These are phyloP conservation scores for Vitis rotundifolia DNA, from an alignment of 164 flowering plant genomes.

Conservation along the genomic window DNA sequence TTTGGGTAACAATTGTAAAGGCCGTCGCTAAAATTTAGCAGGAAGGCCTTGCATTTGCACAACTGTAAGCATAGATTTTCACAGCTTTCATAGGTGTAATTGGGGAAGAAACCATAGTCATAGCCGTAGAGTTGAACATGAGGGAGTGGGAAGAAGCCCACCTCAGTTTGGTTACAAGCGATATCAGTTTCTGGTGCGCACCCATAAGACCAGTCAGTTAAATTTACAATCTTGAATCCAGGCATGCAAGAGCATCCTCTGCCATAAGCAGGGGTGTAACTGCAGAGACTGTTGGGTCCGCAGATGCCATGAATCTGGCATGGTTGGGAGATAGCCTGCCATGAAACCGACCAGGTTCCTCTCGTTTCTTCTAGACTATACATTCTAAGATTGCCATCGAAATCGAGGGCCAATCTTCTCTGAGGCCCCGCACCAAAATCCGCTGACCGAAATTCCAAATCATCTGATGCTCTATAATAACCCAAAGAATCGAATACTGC, in stretches of 20 bases:
- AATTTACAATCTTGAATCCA: slow-evolving; percentile 14
- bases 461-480: slow-evolving; percentile 20
- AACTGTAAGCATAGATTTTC: too few species aligned
- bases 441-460: background rate
- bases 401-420: slow-evolving; percentile 30
- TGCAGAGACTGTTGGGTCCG: slow-evolving; percentile 31
- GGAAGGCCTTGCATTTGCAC: too few species aligned
- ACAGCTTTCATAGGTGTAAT: too few species aligned
- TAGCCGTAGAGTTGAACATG: too few species aligned
- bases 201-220: slow-evolving; percentile 30
- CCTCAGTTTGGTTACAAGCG: background rate
- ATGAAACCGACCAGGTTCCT: slow-evolving; percentile 19
- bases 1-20: slow-evolving; percentile 20
- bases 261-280: background rate
- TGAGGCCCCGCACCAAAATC: slow-evolving; percentile 15
- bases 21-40: too few species aligned
- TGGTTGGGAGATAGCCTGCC: slow-evolving; percentile 18
- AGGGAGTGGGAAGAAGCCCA: too few species aligned
- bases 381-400: slow-evolving; percentile 31
- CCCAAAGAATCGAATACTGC: slow-evolving; percentile 26
- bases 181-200: slow-evolving; percentile 19
- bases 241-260: slow-evolving; percentile 26
- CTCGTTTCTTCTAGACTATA: slow-evolving; percentile 14
- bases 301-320: slow-evolving; percentile 30
- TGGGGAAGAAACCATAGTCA: too few species aligned